These are phyloP conservation scores for Daldinia childiae DNA, from an alignment of 495 filamentous ascomycete genomes.

Conservation along the genomic window DNA sequence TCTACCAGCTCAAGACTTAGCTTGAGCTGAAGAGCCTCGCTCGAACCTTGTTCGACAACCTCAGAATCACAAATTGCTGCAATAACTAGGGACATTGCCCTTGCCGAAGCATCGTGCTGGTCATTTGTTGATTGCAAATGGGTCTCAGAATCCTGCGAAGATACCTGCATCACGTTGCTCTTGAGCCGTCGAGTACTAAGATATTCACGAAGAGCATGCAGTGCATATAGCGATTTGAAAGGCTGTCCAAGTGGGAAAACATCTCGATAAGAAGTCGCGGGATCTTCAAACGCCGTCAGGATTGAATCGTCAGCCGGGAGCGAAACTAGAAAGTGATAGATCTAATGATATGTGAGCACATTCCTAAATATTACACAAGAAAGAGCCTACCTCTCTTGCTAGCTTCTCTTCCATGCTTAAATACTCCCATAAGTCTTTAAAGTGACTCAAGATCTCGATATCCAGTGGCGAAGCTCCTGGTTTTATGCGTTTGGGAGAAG, in stretches of 20 bases:
- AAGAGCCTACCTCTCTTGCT: slow-evolving; percentile 66
- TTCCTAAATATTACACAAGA: neutral
- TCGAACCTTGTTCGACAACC: slow-evolving; percentile 51
- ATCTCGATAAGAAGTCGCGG: slow-evolving; percentile 60
- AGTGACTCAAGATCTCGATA: slow-evolving; percentile 81
- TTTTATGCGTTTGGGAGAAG: slow-evolving; percentile 46
- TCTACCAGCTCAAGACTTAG: slow-evolving; percentile 55
- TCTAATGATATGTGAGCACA: slow-evolving; percentile 59
- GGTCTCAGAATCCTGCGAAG: slow-evolving; percentile 45
- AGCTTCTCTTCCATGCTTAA: slow-evolving; percentile 78
- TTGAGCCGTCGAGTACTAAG: slow-evolving; percentile 45
- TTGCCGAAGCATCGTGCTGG: slow-evolving; percentile 44
- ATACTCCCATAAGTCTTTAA: slow-evolving; percentile 84
- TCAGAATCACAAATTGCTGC: slow-evolving; percentile 56
- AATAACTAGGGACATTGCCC: slow-evolving; percentile 57
- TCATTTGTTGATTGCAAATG: slow-evolving; percentile 24
- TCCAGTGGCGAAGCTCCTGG: slow-evolving; percentile 67
- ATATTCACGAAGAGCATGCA: slow-evolving; percentile 68
- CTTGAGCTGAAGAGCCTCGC: slow-evolving; percentile 51
- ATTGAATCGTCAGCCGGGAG: slow-evolving; percentile 76
- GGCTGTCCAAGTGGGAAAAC: slow-evolving; percentile 76
- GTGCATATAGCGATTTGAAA: slow-evolving; percentile 78
- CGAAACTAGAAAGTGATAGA: slow-evolving; percentile 75
- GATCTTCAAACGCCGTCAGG: slow-evolving; percentile 65
- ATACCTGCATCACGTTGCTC: slow-evolving; percentile 50